Base-by-base conservation (phyloP, 2,329 filamentous ascomycete species). In the Teratosphaeria gauchensis region DNA sequence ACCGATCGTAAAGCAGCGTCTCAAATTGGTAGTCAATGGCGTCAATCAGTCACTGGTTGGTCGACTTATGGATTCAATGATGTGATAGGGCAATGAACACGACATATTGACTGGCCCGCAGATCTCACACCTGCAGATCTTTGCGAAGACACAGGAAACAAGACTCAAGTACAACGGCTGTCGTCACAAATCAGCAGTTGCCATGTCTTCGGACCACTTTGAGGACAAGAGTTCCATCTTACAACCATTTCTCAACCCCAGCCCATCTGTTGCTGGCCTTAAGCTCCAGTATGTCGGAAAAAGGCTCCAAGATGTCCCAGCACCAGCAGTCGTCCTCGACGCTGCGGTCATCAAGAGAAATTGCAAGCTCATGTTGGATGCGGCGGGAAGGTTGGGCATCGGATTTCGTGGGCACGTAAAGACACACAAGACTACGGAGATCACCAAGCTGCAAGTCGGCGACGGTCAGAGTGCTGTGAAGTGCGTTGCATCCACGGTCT, bases 361-460 rank as follows among this genome's bases (percentile, higher is more conserved):
- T 68, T 92, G 89, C 72, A 73, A 77, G 61, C 77, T 82, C 38
- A 92, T 94, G 87, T 80, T 90, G 6, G 76, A 84, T 12, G 82
- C 87, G 0, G 80, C 82, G 14, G 71, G 79, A 48, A 74, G 75
- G 55, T 73, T 92, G 14, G 77, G 79, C 0, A 77, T 92, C 28
- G 80, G 79, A 6, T 92, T 90, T 76, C 78, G 89, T 59, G 85
- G 87, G 1, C 89, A 94, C 71, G 84, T 92, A 60, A 94, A 94
- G 74, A 91, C 88, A 24, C 89, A 94, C 72, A 94, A 94, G 85
- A 90, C 88, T 0, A 75, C 77, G 5, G 82, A 90, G 70, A 72
- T 89, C 55, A 81, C 86, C 1, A 77, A 78, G 56, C 73, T 90
- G 28, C 88, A 92, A 80, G 83, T 90, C n/a, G 87, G 87, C 8